Evolutionary conservation across 441 rosid species (phyloP).

Genomic region (California macrophylla): DNA sequence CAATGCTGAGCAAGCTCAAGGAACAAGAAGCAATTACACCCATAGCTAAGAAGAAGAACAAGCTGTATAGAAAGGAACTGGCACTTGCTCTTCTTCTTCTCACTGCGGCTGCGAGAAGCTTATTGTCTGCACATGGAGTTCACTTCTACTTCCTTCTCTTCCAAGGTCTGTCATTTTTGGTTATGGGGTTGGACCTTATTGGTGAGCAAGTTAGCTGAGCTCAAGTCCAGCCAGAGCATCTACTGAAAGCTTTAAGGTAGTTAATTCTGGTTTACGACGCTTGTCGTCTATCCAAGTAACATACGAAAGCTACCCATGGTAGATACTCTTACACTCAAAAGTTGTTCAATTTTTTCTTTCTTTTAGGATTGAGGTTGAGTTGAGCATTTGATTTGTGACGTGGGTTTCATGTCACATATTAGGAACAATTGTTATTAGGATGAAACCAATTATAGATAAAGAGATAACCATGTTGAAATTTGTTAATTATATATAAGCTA

Average conservation of each 20-base stretch:
- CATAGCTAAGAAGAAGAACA: conserved; percentile 39
- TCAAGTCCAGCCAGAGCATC: not conserved
- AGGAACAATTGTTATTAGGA: not conserved
- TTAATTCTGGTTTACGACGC: no score
- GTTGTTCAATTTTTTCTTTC: conserved; percentile 10
- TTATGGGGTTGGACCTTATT: conserved; percentile 81
- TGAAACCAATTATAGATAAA: not conserved
- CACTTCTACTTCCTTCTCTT: conserved; percentile 88
- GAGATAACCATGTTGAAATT: not conserved
- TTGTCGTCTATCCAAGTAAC: no score
- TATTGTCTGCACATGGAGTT: conserved; percentile 75
- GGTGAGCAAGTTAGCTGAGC: conserved; percentile 74
- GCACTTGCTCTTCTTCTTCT: conserved; percentile 73
- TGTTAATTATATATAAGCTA: not conserved
- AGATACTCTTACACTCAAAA: no score
- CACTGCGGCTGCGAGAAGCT: conserved; percentile 77
- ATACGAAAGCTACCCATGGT: no score
- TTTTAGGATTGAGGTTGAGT: not conserved
- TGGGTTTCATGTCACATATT: no score
- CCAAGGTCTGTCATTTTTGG: conserved; percentile 76
- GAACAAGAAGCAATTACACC: conserved; percentile 32
- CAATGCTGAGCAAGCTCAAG: conserved; percentile 51
- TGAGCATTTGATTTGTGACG: no score
- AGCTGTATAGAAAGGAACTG: conserved; percentile 64
- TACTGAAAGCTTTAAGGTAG: no score